Conservation (phyloP, 495 filamentous ascomycete species). For the Aspergillus biplanus region DNA sequence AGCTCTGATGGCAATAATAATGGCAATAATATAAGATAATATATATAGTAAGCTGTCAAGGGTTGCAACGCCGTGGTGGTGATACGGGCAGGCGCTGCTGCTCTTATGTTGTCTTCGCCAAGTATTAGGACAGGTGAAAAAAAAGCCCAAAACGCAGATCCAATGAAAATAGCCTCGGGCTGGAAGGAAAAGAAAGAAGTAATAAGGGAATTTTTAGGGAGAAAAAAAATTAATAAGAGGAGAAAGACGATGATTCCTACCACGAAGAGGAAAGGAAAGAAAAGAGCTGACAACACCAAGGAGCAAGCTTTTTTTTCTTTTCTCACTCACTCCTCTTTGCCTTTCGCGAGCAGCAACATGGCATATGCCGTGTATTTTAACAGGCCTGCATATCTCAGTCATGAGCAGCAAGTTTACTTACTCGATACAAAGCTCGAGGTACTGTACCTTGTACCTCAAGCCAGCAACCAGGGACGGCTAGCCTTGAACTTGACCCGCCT, state of each 20-base stretch:
- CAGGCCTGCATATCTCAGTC: slow-evolving; percentile 11
- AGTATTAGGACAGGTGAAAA: slow-evolving; percentile 3
- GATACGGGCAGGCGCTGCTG: slow-evolving; percentile 17
- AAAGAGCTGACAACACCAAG: slow-evolving; percentile 4
- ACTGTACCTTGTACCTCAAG: slow-evolving; percentile 5
- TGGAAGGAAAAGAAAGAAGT: no score
- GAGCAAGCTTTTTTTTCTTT: background rate
- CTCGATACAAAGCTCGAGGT: slow-evolving; percentile 2
- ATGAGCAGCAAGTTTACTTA: slow-evolving; percentile 10
- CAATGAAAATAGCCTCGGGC: background rate
- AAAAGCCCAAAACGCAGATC: slow-evolving; percentile 2
- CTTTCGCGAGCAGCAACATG: slow-evolving; percentile 8
- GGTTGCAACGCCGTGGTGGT: slow-evolving; percentile 15
- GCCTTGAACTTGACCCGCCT: slow-evolving; percentile 5
- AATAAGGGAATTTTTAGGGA: background rate
- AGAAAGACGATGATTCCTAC: slow-evolving; percentile 5
- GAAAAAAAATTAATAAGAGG: slow-evolving; percentile 9
- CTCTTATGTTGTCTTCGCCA: slow-evolving; percentile 10
- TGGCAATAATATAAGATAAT: slow-evolving; percentile 19
- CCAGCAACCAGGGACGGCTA: slow-evolving; percentile 18
- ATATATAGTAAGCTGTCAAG: slow-evolving; percentile 25
- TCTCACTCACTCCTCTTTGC: slow-evolving; percentile 3
- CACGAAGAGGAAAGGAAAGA: slow-evolving; percentile 9
- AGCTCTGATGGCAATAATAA: slow-evolving; percentile 14
- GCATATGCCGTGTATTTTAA: slow-evolving; percentile 24